phyloP scores from a whole-genome alignment of 73 alveolate genomes.

The Tetrahymena borealis region DNA sequence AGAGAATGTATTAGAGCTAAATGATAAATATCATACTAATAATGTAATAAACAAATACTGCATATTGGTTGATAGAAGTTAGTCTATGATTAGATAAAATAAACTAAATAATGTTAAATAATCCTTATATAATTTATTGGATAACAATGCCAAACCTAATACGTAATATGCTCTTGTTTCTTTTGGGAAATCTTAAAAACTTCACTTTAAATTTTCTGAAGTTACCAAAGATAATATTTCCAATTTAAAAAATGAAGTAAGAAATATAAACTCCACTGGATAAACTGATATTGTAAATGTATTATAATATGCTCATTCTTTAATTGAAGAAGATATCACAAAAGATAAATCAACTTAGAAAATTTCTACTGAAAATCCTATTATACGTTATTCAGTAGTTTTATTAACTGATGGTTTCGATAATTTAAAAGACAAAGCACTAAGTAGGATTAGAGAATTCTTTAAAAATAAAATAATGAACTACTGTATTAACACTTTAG shows the following conservation, averaged over 20 bases:
- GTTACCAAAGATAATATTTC: neutral
- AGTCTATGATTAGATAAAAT: neutral
- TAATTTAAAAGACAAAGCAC: neutral
- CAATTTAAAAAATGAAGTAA: neutral
- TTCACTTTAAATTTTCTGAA: neutral
- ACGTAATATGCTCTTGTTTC: neutral
- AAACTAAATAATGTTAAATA: neutral
- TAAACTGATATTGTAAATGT: neutral
- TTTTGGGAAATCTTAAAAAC: neutral
- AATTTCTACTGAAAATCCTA: neutral
- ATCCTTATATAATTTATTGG: neutral
- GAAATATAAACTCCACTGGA: neutral
- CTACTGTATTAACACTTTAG: too few relatives aligned
- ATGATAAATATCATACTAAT: neutral
- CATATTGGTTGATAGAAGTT: neutral
- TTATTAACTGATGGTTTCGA: neutral
- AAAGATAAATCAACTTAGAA: neutral
- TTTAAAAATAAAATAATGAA: too few relatives aligned
- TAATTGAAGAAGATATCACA: neutral
- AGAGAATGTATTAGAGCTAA: neutral
- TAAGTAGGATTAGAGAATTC: too few relatives aligned
- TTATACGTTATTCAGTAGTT: neutral
- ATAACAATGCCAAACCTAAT: neutral
- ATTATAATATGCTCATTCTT: neutral
- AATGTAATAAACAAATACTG: neutral